Conservation (phyloP, 352 stramenopile genomes). For the Phytophthora pini region DNA sequence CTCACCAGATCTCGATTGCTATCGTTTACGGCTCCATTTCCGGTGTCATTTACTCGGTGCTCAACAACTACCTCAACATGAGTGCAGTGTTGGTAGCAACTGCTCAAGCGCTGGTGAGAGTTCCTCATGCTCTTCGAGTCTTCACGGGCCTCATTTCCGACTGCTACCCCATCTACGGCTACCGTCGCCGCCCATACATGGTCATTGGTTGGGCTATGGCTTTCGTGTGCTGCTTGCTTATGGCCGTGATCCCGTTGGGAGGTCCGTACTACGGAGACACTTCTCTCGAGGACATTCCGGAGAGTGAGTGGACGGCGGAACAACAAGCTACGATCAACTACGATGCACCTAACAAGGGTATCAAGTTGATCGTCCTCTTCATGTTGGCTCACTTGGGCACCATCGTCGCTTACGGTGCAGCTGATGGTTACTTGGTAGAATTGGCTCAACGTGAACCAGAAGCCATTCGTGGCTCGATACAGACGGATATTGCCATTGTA, state of each 20-base stretch:
- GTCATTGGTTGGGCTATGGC: constrained; percentile 39
- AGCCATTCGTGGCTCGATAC: constrained; percentile 44
- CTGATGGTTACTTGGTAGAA: constrained; percentile 53
- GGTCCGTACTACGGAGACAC: constrained; percentile 50
- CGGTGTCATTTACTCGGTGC: constrained; percentile 43
- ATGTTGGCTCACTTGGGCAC: constrained; percentile 53
- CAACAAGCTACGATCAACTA: constrained; percentile 44
- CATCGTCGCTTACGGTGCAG: constrained; percentile 47
- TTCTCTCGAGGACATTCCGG: constrained; percentile 26
- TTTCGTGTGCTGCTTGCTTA: constrained; percentile 40
- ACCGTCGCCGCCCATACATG: constrained; percentile 34
- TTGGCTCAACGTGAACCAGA: constrained; percentile 54
- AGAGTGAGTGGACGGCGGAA: constrained; percentile 28
- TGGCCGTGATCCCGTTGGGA: constrained; percentile 44
- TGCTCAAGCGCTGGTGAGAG: constrained; percentile 37
- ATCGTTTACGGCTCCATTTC: constrained; percentile 47
- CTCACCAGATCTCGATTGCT: constrained; percentile 41
- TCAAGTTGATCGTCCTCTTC: constrained; percentile 55
- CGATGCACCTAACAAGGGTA: constrained; percentile 36
- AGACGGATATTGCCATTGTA: constrained; percentile 43
- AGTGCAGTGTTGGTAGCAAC: constrained; percentile 42
- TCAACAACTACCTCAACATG: constrained; percentile 68
- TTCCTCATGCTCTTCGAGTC: constrained; percentile 50
- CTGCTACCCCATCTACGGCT: constrained; percentile 48
- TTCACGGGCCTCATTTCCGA: constrained; percentile 54